These are phyloP conservation scores for Ceratocystis eucalypticola DNA, from an alignment of 2,329 filamentous ascomycete genomes.

Conservation along the genomic window DNA sequence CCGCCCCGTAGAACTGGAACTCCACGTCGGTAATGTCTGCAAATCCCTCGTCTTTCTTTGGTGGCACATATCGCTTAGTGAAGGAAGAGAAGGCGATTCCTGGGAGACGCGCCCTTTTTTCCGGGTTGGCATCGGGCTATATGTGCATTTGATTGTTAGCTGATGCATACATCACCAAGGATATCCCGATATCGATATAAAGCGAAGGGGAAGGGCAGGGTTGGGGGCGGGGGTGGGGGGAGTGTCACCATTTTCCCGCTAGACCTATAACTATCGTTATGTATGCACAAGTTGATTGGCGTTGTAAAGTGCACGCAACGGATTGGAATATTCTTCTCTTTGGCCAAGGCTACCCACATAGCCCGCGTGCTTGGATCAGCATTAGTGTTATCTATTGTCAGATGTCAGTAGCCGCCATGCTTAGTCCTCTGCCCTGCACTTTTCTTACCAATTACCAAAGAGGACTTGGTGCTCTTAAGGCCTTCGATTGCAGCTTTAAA, in stretches of 20 bases:
- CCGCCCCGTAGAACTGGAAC: conserved; percentile 61
- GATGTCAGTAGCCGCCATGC: not conserved
- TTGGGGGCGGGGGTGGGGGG: no score
- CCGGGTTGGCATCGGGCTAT: conserved; percentile 48
- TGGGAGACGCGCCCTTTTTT: conserved; percentile 60
- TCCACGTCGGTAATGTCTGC: conserved; percentile 61
- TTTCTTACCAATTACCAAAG: conserved; percentile 62
- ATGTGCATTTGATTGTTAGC: no score
- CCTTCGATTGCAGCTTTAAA: conserved; percentile 57
- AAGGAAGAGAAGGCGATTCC: conserved; percentile 70
- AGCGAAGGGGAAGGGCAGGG: no score
- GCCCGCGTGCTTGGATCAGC: conserved; percentile 61
- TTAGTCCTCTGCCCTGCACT: not conserved
- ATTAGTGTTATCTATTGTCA: conserved; percentile 76
- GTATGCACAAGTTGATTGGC: conserved; percentile 53
- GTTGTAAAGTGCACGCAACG: conserved; percentile 79
- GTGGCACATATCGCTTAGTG: conserved; percentile 56
- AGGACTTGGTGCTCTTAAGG: conserved; percentile 45
- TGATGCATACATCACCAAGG: no score
- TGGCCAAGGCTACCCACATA: conserved; percentile 66
- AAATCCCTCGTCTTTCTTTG: conserved; percentile 65
- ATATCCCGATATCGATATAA: no score
- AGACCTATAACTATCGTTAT: conserved; percentile 77
- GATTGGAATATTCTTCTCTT: conserved; percentile 56
- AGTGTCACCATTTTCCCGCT: conserved; percentile 36